Evolutionary conservation across 2,329 filamentous ascomycete species (phyloP), one percentile per base, ranked within the genome.

Genomic region (Periconia sp.): DNA sequence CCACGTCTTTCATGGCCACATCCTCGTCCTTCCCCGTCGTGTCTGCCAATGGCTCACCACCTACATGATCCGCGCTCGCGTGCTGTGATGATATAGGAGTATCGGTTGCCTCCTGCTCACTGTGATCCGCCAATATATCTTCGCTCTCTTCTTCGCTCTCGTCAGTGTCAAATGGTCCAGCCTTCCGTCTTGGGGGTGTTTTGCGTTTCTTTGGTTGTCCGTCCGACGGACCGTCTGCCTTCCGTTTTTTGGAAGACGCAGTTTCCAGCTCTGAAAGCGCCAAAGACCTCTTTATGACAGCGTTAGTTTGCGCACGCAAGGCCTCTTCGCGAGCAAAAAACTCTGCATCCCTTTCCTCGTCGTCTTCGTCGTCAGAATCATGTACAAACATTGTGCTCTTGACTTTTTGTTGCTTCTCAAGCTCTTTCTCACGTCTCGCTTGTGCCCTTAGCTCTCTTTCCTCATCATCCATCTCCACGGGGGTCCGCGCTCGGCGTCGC

Each of bases 331-430:
- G 81, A 2, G 82, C 85, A 73, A 93, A 97, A 74, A 97, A 97
- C 18, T 83, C 85, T 19, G 70, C 78, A 73, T 90, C 84, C 52
- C 85, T 83, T 45, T 92, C 91, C 33, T 83, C 85, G 65, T 96
- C 91, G 59, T 96, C 92, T 62, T 96, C 92, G 49, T 97, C 94
- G 69, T 97, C 94, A 61, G 89, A 91, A 37, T 88, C 86, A 53
- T 88, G 84, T 47, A 99, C 89, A 64, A 86, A 93, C 40, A 93
- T 75, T 20, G 87, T 86, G 64, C 90, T 95, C 79, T 97, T 97
- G 76, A 94, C 89, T 69, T 88, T 89, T 31, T 80, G 79, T 46
- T 85, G 82, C 74, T 92, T 92, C 65, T 92, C 91, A n/a, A 84
- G 77, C 60, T 96, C 87, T 60, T 84, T 88, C 49, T 86, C 80